These are phyloP conservation scores for Bolboschoenoplectus hybrid DNA, from an alignment of 202 grass and related monocot species.

Conservation along the genomic window DNA sequence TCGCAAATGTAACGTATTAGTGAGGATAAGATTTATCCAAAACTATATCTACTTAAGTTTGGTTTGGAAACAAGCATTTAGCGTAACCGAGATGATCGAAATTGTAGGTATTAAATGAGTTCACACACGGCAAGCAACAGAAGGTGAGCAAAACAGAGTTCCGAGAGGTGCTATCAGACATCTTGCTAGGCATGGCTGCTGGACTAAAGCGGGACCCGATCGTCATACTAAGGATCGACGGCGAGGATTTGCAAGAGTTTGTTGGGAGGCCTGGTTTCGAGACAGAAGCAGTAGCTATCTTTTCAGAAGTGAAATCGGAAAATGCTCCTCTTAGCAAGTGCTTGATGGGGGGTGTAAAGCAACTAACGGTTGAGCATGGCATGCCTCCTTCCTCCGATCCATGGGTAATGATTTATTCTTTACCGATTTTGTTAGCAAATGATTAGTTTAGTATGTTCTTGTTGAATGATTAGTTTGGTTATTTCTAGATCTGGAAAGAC, in stretches of 20 bases:
- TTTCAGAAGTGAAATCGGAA: constrained; percentile 48
- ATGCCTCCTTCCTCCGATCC: constrained; percentile 79
- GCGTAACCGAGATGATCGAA: neutral
- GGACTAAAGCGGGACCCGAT: constrained; percentile 80
- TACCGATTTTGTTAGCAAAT: constrained; percentile 22
- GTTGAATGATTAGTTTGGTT: neutral
- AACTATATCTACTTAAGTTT: neutral
- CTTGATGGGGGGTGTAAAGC: constrained; percentile 51
- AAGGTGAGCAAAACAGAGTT: constrained; percentile 72
- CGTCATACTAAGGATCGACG: constrained; percentile 88
- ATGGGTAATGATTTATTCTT: constrained; percentile 50
- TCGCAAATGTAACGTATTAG: neutral
- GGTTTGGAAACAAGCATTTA: neutral
- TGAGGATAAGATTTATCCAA: neutral
- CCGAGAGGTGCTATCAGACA: constrained; percentile 63
- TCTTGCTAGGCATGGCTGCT: constrained; percentile 83
- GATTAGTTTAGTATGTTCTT: constrained; percentile 15
- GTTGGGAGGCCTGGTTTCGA: constrained; percentile 54
- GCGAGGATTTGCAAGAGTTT: constrained; percentile 77
- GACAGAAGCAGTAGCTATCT: constrained; percentile 51
- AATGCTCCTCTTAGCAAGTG: constrained; percentile 43
- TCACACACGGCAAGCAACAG: constrained; percentile 67
- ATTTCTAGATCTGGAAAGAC: neutral
- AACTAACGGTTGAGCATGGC: constrained; percentile 72
- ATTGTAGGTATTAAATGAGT: constrained; percentile 70